phyloP scores from a whole-genome alignment of 257 asterid genomes.

The Solanum microdontum region DNA sequence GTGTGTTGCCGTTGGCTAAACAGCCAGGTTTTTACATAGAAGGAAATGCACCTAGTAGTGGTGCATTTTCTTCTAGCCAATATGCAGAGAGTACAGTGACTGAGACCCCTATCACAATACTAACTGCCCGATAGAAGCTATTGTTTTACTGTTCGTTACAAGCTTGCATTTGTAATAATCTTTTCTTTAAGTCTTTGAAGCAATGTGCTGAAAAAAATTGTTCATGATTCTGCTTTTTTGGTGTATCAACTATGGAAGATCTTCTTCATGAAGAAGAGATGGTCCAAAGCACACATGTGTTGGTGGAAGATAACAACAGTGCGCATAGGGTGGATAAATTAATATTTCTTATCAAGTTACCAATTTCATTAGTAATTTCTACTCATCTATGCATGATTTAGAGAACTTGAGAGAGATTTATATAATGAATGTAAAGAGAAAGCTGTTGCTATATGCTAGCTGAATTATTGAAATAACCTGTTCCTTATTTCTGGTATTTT shows the following conservation, averaged over 20 bases:
- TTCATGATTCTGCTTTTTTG: neutral
- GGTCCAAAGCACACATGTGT: neutral
- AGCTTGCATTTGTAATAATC: neutral
- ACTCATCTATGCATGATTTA: neutral
- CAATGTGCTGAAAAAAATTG: neutral
- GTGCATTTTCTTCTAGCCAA: neutral
- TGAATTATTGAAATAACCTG: too few relatives aligned
- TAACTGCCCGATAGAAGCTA: neutral
- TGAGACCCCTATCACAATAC: neutral
- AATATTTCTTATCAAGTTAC: too few relatives aligned
- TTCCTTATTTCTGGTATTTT: too few relatives aligned
- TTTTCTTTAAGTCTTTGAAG: neutral
- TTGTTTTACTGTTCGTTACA: neutral
- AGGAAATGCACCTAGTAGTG: neutral
- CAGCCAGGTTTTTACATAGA: constrained; percentile 25
- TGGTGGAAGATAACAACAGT: neutral
- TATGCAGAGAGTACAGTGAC: neutral
- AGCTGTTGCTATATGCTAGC: neutral
- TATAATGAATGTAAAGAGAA: neutral
- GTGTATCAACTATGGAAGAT: neutral
- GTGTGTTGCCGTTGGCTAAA: constrained; percentile 8
- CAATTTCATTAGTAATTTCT: neutral
- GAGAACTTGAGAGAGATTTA: neutral
- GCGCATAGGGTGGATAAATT: neutral
- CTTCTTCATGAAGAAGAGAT: neutral